Conservation (phyloP, 164 flowering plant genomes). For the Liquidambar formosana region DNA sequence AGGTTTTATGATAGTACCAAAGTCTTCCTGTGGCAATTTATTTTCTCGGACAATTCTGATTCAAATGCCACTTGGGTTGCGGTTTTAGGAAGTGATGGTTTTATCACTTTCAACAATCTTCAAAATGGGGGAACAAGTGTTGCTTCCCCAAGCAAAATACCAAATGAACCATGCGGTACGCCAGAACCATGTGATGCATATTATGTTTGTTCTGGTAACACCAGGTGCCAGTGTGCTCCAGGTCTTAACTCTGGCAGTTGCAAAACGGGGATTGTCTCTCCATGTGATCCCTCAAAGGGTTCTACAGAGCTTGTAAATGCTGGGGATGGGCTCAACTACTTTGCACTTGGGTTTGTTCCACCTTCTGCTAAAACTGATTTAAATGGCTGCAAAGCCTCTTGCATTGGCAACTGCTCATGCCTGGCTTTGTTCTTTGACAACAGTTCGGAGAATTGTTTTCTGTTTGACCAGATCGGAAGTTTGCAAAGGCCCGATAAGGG, state of each 20-base stretch:
- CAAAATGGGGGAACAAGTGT: slow-evolving; percentile 13
- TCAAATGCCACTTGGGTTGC: slow-evolving; percentile 53
- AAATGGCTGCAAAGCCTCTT: slow-evolving; percentile 45
- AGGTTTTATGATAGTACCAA: slow-evolving; percentile 43
- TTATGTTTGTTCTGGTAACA: slow-evolving; percentile 36
- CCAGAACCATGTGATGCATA: slow-evolving; percentile 58
- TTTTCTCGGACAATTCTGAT: slow-evolving; percentile 23
- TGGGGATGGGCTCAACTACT: slow-evolving; percentile 43
- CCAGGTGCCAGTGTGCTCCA: slow-evolving; percentile 47
- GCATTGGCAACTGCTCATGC: slow-evolving; percentile 59
- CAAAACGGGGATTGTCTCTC: slow-evolving; percentile 34
- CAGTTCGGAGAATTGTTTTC: slow-evolving; percentile 47
- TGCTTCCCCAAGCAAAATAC: slow-evolving; percentile 35
- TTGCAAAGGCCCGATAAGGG: slow-evolving; percentile 27
- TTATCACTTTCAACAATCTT: slow-evolving; percentile 42
- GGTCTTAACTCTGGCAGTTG: slow-evolving; percentile 32
- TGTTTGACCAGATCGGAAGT: slow-evolving; percentile 55
- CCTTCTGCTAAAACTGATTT: slow-evolving; percentile 42
- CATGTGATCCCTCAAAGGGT: slow-evolving; percentile 26
- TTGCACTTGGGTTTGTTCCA: slow-evolving; percentile 41
- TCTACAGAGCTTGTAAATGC: slow-evolving; percentile 34
- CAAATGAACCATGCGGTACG: slow-evolving; percentile 38
- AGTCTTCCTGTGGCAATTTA: slow-evolving; percentile 48
- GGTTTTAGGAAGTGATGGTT: slow-evolving; percentile 50
- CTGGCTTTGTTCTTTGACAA: slow-evolving; percentile 52